Evolutionary conservation across 2,329 filamentous ascomycete species (phyloP), one percentile per base, ranked within the genome.

Genomic region (Fusarium sp.): DNA sequence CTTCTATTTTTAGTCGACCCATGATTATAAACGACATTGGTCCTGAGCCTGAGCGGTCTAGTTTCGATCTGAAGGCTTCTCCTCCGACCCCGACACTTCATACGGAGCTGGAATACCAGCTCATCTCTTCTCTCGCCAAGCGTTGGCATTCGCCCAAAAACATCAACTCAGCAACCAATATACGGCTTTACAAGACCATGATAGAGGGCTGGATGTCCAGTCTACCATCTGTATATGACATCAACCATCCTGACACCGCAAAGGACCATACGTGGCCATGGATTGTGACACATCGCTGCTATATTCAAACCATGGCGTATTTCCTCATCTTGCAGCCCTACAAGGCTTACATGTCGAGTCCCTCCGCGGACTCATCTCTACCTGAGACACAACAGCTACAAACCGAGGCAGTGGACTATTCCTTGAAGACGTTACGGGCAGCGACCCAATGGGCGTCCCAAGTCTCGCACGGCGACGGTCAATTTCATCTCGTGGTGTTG

Each of bases 281-380:
- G 55, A 15, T 58, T 0, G 25, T 53, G 3, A 41, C 53, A 9
- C 55, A 58, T 9, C 55, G 55, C 5, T 53, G 42, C 8, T 58
- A 58, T 3, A 21, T 58, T 25, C 55, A 58, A 21, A 35, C 55
- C 4, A 58, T 58, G 55, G 39, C 53, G 0, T 58, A 46, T 6
- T 52, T 58, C 8, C 53, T 58, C 19, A 37, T 58, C 1, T 19
- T 58, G 0, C 55, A 58, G n/a, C 55, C 55, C 15, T 58, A 58
- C 4, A 58, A 58, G 10, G n/a, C 23, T 8, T 37, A n/a, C 1
- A 13, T 58, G 0, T 39, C 49, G 0, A 42, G 36, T 1, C 14
- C 35, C 0, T 33, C 53, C 2, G 32, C 17, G 4, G 21, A 45
- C 0, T 2, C 10, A 1, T 19, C 15, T 4, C 9, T 27, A 1